Conservation (phyloP, 192 early-diverging fungal species). For the Backusella tuberculispora region DNA sequence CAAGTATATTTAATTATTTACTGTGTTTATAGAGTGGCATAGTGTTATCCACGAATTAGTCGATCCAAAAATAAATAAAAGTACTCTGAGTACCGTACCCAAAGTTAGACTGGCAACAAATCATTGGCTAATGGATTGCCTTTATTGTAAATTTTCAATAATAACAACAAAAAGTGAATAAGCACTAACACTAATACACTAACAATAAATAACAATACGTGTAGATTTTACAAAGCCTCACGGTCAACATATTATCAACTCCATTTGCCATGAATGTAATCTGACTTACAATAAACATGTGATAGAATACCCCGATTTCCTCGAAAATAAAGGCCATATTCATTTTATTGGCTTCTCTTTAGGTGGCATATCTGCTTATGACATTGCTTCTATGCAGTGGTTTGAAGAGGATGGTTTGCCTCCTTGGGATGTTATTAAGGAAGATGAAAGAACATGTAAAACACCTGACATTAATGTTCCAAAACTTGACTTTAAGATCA, state of each 20-base stretch:
- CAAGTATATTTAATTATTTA: neutral
- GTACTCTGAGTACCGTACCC: conserved; percentile 48
- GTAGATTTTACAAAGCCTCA: conserved; percentile 53
- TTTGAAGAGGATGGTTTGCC: conserved; percentile 36
- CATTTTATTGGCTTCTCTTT: conserved; percentile 65
- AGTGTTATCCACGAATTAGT: conserved; percentile 45
- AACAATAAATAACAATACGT: neutral
- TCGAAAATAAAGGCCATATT: conserved; percentile 49
- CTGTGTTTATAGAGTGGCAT: conserved; percentile 42
- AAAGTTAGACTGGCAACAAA: conserved; percentile 54
- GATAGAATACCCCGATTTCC: conserved; percentile 55
- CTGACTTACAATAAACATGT: conserved; percentile 52
- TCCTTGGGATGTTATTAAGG: conserved; percentile 29
- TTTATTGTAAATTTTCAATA: conserved; percentile 42
- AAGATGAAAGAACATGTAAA: conserved; percentile 4
- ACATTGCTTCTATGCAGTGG: conserved; percentile 55
- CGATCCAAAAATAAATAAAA: conserved; percentile 45
- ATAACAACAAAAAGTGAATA: neutral
- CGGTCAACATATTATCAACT: conserved; percentile 53
- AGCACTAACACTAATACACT: neutral
- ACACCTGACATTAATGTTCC: conserved; percentile 38
- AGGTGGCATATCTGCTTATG: conserved; percentile 67
- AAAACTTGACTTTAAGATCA: conserved; percentile 45
- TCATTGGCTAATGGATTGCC: conserved; percentile 46
- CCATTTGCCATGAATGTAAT: conserved; percentile 60